Evolutionary conservation across 208 protist genomes (phyloP), one percentile per base, ranked within the genome.

Genomic region (Leishmania turanica): DNA sequence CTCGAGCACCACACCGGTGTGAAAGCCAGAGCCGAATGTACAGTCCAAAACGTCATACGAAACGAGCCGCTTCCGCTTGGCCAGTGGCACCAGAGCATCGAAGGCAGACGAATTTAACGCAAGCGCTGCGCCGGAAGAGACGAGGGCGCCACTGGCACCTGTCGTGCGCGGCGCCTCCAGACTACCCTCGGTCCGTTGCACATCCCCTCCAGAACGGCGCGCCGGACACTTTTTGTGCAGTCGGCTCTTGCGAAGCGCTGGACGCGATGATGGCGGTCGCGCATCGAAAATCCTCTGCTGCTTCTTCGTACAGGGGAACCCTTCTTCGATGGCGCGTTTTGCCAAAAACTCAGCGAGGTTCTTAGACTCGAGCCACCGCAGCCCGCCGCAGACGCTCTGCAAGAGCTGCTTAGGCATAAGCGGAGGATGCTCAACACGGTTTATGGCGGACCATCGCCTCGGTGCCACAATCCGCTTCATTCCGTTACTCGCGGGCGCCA

Each of bases 11-110:
- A 92, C 93, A 1, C 93, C 91, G n/a, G 92, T 75, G 72, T 98
- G 95, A 77, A 93, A 94, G 6, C 95, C 95, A 21, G 89, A 86
- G 56, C 95, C 95, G 11, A 98, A 91, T 1, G 95, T 96, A 84
- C 95, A 98, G 78, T 98, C 95, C 31, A 98, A 84, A 1, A 98
- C 93, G 69, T 98, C 93, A 75, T 95, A 98, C 21, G 88, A 86
- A 4, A 96, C 87, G 13, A 96, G 79, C 5, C 94, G 84, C 53
- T 91, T 86, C 17, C 75, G 84, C 78, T 91, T 92, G 11, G 68
- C 45, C 34, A 77, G 34, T 8, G 77, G 34, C 5, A 87, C 80
- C 51, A 89, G 60, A 42, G 75, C 77, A 27, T 79, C 53, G 5
- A n/a, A 19, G 42, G 73, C 17, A 47, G 77, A 81, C 24, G 72